Conservation (phyloP, 2,329 filamentous ascomycete species). For the Talaromyces sp. region DNA sequence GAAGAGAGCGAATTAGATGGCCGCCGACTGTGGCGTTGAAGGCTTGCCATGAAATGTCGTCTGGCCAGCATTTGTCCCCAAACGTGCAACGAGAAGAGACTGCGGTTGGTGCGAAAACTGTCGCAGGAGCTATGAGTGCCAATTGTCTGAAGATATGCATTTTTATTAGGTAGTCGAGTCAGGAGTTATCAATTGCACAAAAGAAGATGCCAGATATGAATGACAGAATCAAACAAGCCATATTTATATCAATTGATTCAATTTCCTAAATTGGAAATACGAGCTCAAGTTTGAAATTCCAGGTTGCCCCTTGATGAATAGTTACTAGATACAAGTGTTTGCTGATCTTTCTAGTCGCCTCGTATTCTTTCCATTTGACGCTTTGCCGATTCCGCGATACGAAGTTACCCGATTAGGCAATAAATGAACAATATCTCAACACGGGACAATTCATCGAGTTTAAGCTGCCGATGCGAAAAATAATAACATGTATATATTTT, state of each 20-base stretch:
- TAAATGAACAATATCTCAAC: neutral
- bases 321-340: neutral
- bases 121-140: neutral
- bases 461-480: neutral
- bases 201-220: neutral
- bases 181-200: neutral
- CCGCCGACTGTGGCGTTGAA: conserved; percentile 1
- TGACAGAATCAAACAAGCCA: neutral
- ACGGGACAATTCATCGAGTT: neutral
- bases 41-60: neutral
- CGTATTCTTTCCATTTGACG: neutral
- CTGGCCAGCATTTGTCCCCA: conserved; percentile 3
- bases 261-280: neutral
- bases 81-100: neutral
- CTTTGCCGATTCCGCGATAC: neutral
- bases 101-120: neutral
- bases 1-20: neutral
- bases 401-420: neutral
- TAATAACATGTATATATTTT: neutral
- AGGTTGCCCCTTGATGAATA: neutral
- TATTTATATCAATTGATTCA: neutral
- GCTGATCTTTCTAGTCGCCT: neutral
- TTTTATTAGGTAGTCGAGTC: neutral
- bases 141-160: neutral
- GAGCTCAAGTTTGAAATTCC: neutral